Base-by-base conservation (phyloP, 2,329 filamentous ascomycete genomes). In the Fusarium secorum region DNA sequence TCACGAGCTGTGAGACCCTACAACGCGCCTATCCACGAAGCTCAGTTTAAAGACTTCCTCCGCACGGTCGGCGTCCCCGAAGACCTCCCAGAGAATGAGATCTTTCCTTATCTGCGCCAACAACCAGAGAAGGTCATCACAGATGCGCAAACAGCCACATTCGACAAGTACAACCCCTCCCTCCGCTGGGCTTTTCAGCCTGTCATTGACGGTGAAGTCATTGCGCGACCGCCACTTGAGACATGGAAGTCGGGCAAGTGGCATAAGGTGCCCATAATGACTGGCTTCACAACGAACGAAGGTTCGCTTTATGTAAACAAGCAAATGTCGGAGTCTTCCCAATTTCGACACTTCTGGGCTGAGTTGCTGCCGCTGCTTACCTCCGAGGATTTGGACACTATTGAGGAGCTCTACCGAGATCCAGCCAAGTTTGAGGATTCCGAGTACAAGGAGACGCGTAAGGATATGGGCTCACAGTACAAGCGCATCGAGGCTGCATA, bases 211-310 rank as follows among this genome's bases (percentile, higher is more conserved):
- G 80, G 79, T 5, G 84, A 87, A 2, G 79, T 91, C 14, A 88
- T 93, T 55, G 82, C 84, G 2, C 82, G 85, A 11, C 82, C 86
- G 3, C 90, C 91, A 2, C 82, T 91, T 4, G 82, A 85, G 26
- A 84, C 85, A 13, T 91, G 89, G 89, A 59, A 64, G 26, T 45
- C 61, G 18, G 76, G 70, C 15, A 71, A 70, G 36, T 77, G 75
- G 75, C 75, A 76, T 58, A 76, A 75, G 28, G 64, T 78, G 0
- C 76, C 76, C 2, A 86, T 93, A 42, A 81, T 93, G 64, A 92
- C 90, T 0, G 91, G 91, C 5, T 93, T 89, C 80, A 90, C 89
- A 74, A 87, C 87, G 41, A 90, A 93, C 72, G 91, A 93, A 77
- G 91, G 91, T 7, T 85, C 89, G 1, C 79, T 86, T 35, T 93